These are phyloP conservation scores for Tylopilus subfusipes DNA, from an alignment of 768 basidiomycete species.

Conservation along the genomic window DNA sequence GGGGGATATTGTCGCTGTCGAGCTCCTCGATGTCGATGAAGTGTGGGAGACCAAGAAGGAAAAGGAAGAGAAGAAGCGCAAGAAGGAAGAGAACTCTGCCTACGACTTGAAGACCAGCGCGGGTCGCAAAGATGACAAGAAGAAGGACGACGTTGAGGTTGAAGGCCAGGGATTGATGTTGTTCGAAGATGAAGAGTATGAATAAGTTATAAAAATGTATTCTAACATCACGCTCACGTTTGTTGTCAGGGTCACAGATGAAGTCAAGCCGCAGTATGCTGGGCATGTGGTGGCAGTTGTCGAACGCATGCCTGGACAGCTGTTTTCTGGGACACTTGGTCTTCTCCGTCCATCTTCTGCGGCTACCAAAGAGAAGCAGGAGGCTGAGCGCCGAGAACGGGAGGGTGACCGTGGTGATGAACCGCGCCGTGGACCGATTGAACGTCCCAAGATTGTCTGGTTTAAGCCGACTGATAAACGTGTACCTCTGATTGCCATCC, in stretches of 20 bases:
- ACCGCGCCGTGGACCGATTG: constrained; percentile 70
- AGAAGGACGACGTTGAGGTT: constrained; percentile 99
- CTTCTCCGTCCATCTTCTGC: constrained; percentile 93
- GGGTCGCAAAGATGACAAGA: constrained; percentile 95
- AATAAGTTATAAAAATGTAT: constrained; percentile 21
- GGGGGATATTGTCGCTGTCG: constrained; percentile 97
- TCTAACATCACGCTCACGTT: constrained; percentile 8
- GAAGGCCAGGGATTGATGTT: constrained; percentile 97
- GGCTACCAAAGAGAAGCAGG: constrained; percentile 98
- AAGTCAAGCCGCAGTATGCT: constrained; percentile 96
- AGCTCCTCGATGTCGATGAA: constrained; percentile 96
- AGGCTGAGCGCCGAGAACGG: constrained; percentile 94
- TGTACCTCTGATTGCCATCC: constrained; percentile 97
- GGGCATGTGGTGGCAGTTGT: constrained; percentile 99
- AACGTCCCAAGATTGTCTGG: constrained; percentile 99
- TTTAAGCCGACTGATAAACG: constrained; percentile 99
- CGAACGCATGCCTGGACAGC: constrained; percentile 97
- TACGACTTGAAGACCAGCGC: constrained; percentile 77
- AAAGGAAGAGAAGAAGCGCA: constrained; percentile 99
- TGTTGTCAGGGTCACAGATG: constrained; percentile 80
- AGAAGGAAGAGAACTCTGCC: constrained; percentile 98
- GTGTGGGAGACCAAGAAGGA: constrained; percentile 99
- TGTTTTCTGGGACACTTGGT: constrained; percentile 96
- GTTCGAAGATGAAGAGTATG: constrained; percentile 94
- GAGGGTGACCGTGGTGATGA: constrained; percentile 91